Evolutionary conservation across 352 stramenopile species (phyloP).

Genomic region (Globisporangium okanoganense): DNA sequence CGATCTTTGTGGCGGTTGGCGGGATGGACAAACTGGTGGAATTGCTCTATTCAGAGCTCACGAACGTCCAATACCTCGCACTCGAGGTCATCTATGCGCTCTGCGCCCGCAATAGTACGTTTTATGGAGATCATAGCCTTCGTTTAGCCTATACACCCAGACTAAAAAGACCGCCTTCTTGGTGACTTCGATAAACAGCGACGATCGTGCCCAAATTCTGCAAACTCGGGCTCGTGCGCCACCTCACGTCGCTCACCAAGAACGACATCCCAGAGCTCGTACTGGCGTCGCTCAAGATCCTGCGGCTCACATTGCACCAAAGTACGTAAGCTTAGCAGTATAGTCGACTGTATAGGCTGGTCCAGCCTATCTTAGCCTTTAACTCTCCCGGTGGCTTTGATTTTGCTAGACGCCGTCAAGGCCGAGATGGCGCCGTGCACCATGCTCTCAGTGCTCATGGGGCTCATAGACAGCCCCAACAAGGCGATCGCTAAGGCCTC

Average conservation of each 20-base stretch:
- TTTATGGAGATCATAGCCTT: no score
- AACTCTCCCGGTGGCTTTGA: not conserved
- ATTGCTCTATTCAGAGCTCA: conserved; percentile 26
- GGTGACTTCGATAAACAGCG: conserved; percentile 15
- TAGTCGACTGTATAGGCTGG: not conserved
- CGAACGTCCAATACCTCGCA: conserved; percentile 34
- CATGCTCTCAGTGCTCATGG: conserved; percentile 40
- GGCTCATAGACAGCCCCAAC: conserved; percentile 34
- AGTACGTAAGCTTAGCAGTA: conserved; percentile 19
- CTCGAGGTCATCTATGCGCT: conserved; percentile 52
- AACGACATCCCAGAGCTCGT: conserved; percentile 30
- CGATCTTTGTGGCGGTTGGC: conserved; percentile 43
- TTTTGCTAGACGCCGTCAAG: conserved; percentile 32
- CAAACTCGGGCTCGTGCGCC: conserved; percentile 34
- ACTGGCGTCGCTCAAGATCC: conserved; percentile 44
- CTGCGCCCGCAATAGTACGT: conserved; percentile 44
- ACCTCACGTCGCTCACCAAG: conserved; percentile 30
- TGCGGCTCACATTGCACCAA: conserved; percentile 45
- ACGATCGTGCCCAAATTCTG: conserved; percentile 42
- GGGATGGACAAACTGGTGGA: conserved; percentile 50
- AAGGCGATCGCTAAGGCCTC: conserved; percentile 39
- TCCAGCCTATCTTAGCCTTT: not conserved
- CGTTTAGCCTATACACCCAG: no score
- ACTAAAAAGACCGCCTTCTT: no score
- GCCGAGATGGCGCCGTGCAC: conserved; percentile 23